These are phyloP conservation scores for Diplocarpon rosae DNA, from an alignment of 2,329 filamentous ascomycete species.

Conservation along the genomic window DNA sequence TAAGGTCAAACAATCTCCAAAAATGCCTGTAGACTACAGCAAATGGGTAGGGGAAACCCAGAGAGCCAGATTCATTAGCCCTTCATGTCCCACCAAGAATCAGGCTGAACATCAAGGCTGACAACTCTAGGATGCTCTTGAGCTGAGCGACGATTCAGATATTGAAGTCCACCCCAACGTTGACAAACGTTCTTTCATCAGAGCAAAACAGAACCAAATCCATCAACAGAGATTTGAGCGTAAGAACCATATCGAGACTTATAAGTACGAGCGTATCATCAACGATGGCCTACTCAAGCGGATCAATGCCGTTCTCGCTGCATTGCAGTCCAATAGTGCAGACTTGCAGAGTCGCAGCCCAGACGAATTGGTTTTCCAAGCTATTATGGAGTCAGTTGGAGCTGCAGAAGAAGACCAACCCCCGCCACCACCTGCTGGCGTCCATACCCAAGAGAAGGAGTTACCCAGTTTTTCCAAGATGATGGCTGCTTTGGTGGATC, in stretches of 20 bases:
- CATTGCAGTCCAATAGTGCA: constrained; percentile 62
- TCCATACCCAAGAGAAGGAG: constrained; percentile 60
- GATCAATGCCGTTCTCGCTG: constrained; percentile 66
- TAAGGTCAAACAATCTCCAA: not conserved
- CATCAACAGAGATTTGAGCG: constrained; percentile 82
- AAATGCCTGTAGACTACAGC: constrained; percentile 52
- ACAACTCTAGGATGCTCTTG: constrained; percentile 61
- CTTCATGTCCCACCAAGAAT: constrained; percentile 7
- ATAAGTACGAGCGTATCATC: constrained; percentile 86
- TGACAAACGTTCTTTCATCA: constrained; percentile 96
- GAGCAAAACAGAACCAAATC: constrained; percentile 95
- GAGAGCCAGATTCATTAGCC: not conserved
- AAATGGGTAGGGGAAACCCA: constrained; percentile 36
- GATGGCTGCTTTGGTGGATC: constrained; percentile 93
- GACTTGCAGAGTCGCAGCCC: constrained; percentile 55
- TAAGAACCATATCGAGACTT: constrained; percentile 76
- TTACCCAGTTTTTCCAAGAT: constrained; percentile 88
- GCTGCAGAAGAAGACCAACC: constrained; percentile 57
- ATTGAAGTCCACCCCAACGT: constrained; percentile 98
- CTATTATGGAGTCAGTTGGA: constrained; percentile 71
- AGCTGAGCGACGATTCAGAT: constrained; percentile 96
- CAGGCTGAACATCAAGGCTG: constrained; percentile 26
- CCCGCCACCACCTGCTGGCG: constrained; percentile 63
- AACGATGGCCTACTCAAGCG: constrained; percentile 83
- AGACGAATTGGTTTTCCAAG: constrained; percentile 78